Base-by-base conservation (phyloP, 495 filamentous ascomycete genomes). In the Parachaetomium inaequale region DNA sequence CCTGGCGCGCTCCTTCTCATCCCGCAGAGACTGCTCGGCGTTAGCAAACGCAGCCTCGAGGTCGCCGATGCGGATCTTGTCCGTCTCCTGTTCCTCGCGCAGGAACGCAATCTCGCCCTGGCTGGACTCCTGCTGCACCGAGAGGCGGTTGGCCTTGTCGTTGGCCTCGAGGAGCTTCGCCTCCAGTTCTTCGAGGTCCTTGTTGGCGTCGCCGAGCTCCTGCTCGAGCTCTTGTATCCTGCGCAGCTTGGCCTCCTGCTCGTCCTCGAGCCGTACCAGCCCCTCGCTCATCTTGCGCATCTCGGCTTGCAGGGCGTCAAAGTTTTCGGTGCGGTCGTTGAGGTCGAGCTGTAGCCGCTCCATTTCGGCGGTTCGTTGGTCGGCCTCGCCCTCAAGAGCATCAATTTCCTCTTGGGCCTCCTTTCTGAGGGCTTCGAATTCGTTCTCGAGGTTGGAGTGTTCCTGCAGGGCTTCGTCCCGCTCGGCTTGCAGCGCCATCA, bases 31-130 rank as follows among this genome's bases (percentile, higher is more conserved):
- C 63, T 87, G 81, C 70, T 91, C 84, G 59, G 86, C 83, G 38
- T 84, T 87, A 72, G 90, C 89, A 15, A 96, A 77, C 25, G 86
- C 84, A 11, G 88, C 87, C 68, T 96, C 91, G 4, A 98, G 79
- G 65, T 97, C 90, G 23, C 94, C 92, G 65, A 98, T 98, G 73
- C 91, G 91, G 70, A 98, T 97, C 82, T 98, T 98, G 74, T 98
- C 95, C 38, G 84, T 87, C 73, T 98, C 94, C 78, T 98, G 94
- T 77, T 98, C 94, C 69, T 98, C 95, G 7, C 95, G 86, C 28
- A 98, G 72, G 84, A 98, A 98, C 0, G 88, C 85, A 72, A 98
- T 96, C 75, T 98, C 94, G 53, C 87, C 88, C 70, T 97, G 93
- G 61, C 87, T 87, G 4, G 90, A 94, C 76, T 98, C 94, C 55